Base-by-base conservation (phyloP, 306 rosid genomes). In the Medicago arabica region DNA sequence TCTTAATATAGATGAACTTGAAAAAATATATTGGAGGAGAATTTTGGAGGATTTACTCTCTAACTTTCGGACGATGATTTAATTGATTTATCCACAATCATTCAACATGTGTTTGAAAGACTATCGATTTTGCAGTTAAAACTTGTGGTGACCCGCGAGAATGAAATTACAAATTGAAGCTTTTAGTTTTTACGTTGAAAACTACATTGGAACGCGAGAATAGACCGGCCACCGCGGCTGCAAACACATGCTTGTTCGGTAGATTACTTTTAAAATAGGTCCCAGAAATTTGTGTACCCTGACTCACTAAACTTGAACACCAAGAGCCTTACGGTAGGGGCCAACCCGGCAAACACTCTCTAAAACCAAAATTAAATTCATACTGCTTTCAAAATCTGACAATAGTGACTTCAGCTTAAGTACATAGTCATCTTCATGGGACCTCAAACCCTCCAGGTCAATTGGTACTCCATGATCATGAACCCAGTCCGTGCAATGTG, bases 321-420 rank as follows among this genome's bases (percentile, higher is more conserved):
- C 71, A 84, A 73, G 81, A 77, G 57, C 40, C 60, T 50, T 72
- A 21, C 14, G 18, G 89, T 85, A 83, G 92, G 95, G 96, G 89
- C 90, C 89, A 65, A 76, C 72, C 81, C 82, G 83, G 16, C 71
- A 73, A 84, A 76, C 74, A 75, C 92, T 87, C 87, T 70, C 80
- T 31, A 36, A 43, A 47, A 43, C 77, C 61, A 44, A 75, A 68
- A 76, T 65, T 0, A 38, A 60, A 76, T 47, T 41, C 34, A 34
- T 14, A 21, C 40, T 25, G 49, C n/a, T 66, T 8, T 28, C 72
- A 28, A 67, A 53, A 67, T 68, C 76, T 81, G 88, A 82, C 88
- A 84, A 76, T 13, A 64, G 43, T 79, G 76, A 64, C 47, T 75
- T 50, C 71, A 72, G 11, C 67, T 69, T 18, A 66, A 55, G 34